Base-by-base conservation (phyloP, 2,329 filamentous ascomycete genomes). In the Exophiala viscosa region DNA sequence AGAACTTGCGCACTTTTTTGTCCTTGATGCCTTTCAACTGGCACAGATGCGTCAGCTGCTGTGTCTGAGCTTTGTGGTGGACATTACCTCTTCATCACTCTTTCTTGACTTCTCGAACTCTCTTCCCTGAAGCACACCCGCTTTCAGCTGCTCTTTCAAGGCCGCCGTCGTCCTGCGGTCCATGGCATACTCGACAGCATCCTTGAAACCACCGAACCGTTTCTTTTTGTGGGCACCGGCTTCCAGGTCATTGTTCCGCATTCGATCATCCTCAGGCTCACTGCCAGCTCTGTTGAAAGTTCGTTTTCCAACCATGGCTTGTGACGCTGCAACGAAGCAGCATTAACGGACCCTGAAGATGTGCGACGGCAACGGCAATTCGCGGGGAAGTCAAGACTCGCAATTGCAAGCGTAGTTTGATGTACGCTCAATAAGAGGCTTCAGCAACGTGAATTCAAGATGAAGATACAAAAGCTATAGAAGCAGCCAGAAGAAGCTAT, bases 1-100 rank as follows among this genome's bases (percentile, higher is more conserved):
- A 83, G 60, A 80, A 83, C 2, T 65, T 58, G 13, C 75, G 69
- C n/a, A 83, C 61, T 40, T 75, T 74, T 63, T 80, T 81, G 51
- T 75, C 73, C 61, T 75, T 72, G 53, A 82, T 77, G 6, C 60
- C 63, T 65, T 81, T 80, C 38, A 62, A 34, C 55, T 59, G 13
- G 11, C 31, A n/a, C 13, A 17, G 9, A 3, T 10, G 9, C 17
- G 53, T 56, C 36, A 49, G 47, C 14, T 13, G 4, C n/a, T 11
- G 13, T 39, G 5, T 14, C 5, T 34, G 20, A 18, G 8, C 10
- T 2, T 15, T 14, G 36, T 28, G 14, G 4, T 7, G 3, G 8
- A 9, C 8, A 43, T 39, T 38, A 82, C 64, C 60, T 81, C 74
- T n/a, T 77, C 72, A 2, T 78, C 72, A 32, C 67, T 74, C 62